A percentile compares a stretch with the other conserved stretches of the same genome.
phyloP scores from a whole-genome alignment of 2,329 filamentous ascomycete species.

The Aspergillus ibericus region DNA sequence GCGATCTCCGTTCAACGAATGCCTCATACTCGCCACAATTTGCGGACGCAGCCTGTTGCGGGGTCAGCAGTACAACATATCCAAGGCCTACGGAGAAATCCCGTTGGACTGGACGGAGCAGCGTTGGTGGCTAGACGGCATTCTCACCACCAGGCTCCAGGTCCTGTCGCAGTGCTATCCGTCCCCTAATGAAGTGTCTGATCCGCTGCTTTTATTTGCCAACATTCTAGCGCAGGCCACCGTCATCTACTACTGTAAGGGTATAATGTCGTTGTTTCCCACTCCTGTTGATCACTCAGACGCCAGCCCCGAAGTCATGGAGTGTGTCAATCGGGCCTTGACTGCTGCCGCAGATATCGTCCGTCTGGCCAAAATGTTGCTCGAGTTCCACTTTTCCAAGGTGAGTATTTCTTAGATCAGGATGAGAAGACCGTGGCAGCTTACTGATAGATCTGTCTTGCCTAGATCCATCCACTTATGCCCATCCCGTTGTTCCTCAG shows the following conservation, averaged over 20 bases:
- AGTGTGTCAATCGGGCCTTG: slow-evolving; percentile 14
- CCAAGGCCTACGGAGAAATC: slow-evolving; percentile 18
- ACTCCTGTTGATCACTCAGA: not conserved
- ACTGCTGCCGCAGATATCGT: slow-evolving; percentile 14
- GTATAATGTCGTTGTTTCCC: not conserved
- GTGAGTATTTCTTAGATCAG: not conserved
- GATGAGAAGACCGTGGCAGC: not conserved
- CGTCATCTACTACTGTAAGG: slow-evolving; percentile 20
- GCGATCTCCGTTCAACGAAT: slow-evolving; percentile 30
- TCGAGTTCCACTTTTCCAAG: slow-evolving; percentile 14
- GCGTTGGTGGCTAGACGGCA: slow-evolving; percentile 17
- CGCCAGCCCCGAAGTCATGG: not conserved
- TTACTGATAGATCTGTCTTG: not conserved
- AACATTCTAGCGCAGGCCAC: slow-evolving; percentile 20
- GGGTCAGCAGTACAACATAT: slow-evolving; percentile 15
- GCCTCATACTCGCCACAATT: slow-evolving; percentile 31
- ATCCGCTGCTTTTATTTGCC: slow-evolving; percentile 20
- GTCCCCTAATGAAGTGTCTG: slow-evolving; percentile 10
- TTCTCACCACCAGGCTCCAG: slow-evolving; percentile 18
- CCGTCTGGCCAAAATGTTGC: slow-evolving; percentile 5
- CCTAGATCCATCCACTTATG: slow-evolving; percentile 23
- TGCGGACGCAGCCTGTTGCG: slow-evolving; percentile 22
- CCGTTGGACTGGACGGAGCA: slow-evolving; percentile 15
- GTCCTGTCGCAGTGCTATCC: slow-evolving; percentile 17
- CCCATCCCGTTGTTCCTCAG: slow-evolving; percentile 24